Conservation (phyloP, 805 yeast species). For the Torulaspora gathmanii region DNA sequence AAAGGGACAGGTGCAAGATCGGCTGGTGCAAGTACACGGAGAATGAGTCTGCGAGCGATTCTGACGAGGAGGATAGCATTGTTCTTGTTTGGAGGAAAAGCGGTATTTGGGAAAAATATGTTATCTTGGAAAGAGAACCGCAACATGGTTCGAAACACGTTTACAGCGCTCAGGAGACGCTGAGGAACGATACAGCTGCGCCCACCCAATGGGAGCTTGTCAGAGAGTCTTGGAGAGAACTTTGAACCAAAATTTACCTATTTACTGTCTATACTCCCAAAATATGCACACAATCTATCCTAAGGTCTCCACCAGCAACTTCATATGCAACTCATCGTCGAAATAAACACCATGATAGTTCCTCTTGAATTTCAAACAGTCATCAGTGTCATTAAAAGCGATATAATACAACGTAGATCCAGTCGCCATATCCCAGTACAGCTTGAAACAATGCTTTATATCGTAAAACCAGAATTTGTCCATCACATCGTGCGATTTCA, state of each 20-base stretch:
- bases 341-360: slow-evolving; percentile 45
- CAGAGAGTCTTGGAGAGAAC: slow-evolving; percentile 64
- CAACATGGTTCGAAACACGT: slow-evolving; percentile 11
- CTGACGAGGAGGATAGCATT: slow-evolving; percentile 52
- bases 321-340: slow-evolving; percentile 16
- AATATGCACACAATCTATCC: not conserved
- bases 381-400: slow-evolving; percentile 41
- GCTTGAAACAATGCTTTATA: slow-evolving; percentile 27
- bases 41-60: slow-evolving; percentile 29
- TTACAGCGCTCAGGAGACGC: slow-evolving; percentile 22
- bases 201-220: slow-evolving; percentile 50
- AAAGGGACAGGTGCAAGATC: slow-evolving; percentile 30
- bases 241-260: slow-evolving; percentile 29
- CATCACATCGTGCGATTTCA: slow-evolving; percentile 16
- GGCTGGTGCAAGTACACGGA: slow-evolving; percentile 28
- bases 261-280: not conserved
- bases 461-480: slow-evolving; percentile 33
- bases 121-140: slow-evolving; percentile 50
- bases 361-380: slow-evolving; percentile 49
- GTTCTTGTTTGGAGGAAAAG: slow-evolving; percentile 69
- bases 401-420: slow-evolving; percentile 24
- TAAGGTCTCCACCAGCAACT: slow-evolving; percentile 24
- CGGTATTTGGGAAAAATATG: slow-evolving; percentile 84
- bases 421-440: slow-evolving; percentile 22
- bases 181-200: slow-evolving; percentile 13